Conservation (phyloP, 441 rosid species). For the Pelargonium exstipulatum region DNA sequence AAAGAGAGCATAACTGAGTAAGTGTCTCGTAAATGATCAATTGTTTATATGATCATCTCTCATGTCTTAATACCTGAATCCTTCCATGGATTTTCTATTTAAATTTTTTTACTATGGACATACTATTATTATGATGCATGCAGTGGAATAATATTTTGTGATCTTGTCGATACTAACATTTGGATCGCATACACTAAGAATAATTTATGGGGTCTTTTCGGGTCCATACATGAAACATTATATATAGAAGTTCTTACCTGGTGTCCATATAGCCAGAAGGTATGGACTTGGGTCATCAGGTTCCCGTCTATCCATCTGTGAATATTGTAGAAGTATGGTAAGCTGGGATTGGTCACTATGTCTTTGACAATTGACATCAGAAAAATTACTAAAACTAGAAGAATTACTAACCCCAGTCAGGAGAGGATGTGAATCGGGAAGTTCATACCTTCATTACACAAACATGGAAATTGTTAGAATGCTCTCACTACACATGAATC, state of each 20-base stretch:
- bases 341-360: constrained; percentile 20
- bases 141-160: background rate
- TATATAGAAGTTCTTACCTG: constrained; percentile 46
- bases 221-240: constrained; percentile 4
- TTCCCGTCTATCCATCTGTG: constrained; percentile 80
- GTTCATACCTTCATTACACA: constrained; percentile 64
- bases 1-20: too few relatives aligned
- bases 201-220: background rate
- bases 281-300: constrained; percentile 91
- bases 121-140: background rate
- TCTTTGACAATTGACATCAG: constrained; percentile 9
- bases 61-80: background rate
- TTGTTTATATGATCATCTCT: background rate
- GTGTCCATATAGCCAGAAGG: constrained; percentile 95
- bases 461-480: background rate
- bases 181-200: background rate
- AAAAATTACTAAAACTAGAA: constrained; percentile 17
- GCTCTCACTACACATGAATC: background rate
- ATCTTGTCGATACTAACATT: background rate
- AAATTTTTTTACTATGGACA: background rate
- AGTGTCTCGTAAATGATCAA: background rate
- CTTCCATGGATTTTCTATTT: background rate
- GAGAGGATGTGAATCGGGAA: constrained; percentile 88
- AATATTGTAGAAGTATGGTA: constrained; percentile 7
- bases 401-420: constrained; percentile 53